phyloP scores from a whole-genome alignment of 2,329 filamentous ascomycete genomes.

The Thermothelomyces thermophilus region DNA sequence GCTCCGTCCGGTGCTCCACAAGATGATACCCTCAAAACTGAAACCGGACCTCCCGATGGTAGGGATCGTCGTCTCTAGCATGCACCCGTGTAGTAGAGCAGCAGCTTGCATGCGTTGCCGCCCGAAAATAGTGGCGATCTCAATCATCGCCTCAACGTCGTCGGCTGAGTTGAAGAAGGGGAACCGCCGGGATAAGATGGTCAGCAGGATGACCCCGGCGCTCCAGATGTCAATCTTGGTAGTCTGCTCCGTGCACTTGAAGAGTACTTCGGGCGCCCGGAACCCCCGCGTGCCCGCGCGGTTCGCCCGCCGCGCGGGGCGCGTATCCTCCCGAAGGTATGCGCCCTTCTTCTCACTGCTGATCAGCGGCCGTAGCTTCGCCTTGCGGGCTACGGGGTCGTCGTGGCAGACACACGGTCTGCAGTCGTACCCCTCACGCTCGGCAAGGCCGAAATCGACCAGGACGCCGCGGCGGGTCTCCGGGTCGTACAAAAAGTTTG shows the following conservation, averaged over 20 bases:
- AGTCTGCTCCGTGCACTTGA: constrained; percentile 94
- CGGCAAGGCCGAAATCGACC: constrained; percentile 98
- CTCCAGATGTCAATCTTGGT: constrained; percentile 97
- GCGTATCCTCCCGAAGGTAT: constrained; percentile 84
- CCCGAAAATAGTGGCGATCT: constrained; percentile 94
- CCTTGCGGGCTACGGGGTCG: constrained; percentile 54
- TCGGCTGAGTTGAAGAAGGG: constrained; percentile 99
- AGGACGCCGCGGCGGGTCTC: constrained; percentile 75
- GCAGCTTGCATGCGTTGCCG: constrained; percentile 74
- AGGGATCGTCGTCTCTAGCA: constrained; percentile 88
- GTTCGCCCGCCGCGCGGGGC: constrained; percentile 84
- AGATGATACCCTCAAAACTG: constrained; percentile 83
- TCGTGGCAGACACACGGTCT: constrained; percentile 80
- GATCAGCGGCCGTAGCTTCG: constrained; percentile 47
- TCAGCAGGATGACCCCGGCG: constrained; percentile 93
- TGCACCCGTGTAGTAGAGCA: constrained; percentile 77
- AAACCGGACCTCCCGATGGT: constrained; percentile 83
- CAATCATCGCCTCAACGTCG: constrained; percentile 94
- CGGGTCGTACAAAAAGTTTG: constrained; percentile 92
- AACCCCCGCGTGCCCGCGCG: constrained; percentile 92
- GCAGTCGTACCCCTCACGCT: constrained; percentile 69
- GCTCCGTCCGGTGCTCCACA: constrained; percentile 82
- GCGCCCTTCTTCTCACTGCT: constrained; percentile 50
- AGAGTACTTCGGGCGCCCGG: constrained; percentile 88
- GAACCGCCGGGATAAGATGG: constrained; percentile 83